Conservation (phyloP, 202 grass and related monocot genomes). For the Digitaria exilis region DNA sequence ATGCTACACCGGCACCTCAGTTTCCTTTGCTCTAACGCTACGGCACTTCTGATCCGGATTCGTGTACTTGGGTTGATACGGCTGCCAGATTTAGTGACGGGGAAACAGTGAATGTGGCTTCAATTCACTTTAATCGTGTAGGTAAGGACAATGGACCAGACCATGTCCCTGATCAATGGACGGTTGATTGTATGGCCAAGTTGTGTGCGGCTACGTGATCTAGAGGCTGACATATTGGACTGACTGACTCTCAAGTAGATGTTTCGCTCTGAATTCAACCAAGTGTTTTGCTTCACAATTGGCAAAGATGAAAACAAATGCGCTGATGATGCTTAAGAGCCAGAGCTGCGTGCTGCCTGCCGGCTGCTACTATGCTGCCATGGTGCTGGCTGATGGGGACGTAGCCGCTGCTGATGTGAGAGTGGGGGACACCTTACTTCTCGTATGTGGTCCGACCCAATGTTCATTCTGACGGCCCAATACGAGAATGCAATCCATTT, state of each 20-base stretch:
- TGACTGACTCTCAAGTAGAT: neutral
- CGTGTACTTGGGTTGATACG: neutral
- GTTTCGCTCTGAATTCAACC: neutral
- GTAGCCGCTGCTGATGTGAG: too few relatives aligned
- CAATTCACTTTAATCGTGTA: neutral
- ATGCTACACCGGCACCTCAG: too few relatives aligned
- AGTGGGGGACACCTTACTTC: too few relatives aligned
- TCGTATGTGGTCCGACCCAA: too few relatives aligned
- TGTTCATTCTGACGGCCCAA: too few relatives aligned
- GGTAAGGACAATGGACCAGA: neutral
- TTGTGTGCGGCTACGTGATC: neutral
- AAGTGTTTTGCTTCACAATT: neutral
- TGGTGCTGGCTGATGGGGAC: too few relatives aligned
- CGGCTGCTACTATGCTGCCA: too few relatives aligned
- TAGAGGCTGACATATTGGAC: neutral
- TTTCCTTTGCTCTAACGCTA: neutral
- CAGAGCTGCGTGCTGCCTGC: too few relatives aligned
- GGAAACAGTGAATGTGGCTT: neutral
- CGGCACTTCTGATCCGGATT: neutral
- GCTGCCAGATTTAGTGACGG: conserved; percentile 1
- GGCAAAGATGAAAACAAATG: too few relatives aligned
- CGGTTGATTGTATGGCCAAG: neutral
- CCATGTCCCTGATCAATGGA: neutral
- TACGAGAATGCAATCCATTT: neutral
- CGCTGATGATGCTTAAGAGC: too few relatives aligned